Conservation (phyloP, 768 basidiomycete species). For the Boletus sp. region DNA sequence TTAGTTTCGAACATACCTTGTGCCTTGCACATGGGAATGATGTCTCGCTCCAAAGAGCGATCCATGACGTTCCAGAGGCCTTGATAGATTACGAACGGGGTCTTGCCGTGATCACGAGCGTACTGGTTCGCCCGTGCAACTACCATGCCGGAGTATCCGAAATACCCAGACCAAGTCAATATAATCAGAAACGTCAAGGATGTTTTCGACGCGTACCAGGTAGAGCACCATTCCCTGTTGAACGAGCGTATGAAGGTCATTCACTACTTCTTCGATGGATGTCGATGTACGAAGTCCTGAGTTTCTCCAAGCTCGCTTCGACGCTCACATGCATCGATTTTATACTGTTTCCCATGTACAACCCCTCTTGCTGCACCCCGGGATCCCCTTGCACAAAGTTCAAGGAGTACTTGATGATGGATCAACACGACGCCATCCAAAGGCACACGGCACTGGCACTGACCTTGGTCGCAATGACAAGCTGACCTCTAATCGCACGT, state of each 20-base stretch:
- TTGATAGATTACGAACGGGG: constrained; percentile 56
- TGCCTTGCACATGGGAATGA: constrained; percentile 38
- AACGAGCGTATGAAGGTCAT: constrained; percentile 42
- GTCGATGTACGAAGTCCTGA: constrained; percentile 60
- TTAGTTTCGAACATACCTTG: constrained; percentile 30
- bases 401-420: constrained; percentile 17
- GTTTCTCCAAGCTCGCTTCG: constrained; percentile 43
- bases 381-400: constrained; percentile 18
- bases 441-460: neutral
- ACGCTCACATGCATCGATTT: constrained; percentile 36
- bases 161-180: constrained; percentile 22
- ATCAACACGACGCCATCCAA: neutral
- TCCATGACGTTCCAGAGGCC: constrained; percentile 44
- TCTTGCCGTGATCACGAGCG: constrained; percentile 45
- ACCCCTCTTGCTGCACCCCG: constrained; percentile 18
- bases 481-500: constrained; percentile 44
- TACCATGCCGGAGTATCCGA: constrained; percentile 51
- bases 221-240: constrained; percentile 45
- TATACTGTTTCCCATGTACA: constrained; percentile 38
- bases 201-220: constrained; percentile 21
- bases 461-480: constrained; percentile 49
- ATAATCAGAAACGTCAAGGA: neutral
- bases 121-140: constrained; percentile 50
- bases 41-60: constrained; percentile 53
- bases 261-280: constrained; percentile 47